Conservation (phyloP, 345 rosid genomes). For the Eutrema yunnanense region DNA sequence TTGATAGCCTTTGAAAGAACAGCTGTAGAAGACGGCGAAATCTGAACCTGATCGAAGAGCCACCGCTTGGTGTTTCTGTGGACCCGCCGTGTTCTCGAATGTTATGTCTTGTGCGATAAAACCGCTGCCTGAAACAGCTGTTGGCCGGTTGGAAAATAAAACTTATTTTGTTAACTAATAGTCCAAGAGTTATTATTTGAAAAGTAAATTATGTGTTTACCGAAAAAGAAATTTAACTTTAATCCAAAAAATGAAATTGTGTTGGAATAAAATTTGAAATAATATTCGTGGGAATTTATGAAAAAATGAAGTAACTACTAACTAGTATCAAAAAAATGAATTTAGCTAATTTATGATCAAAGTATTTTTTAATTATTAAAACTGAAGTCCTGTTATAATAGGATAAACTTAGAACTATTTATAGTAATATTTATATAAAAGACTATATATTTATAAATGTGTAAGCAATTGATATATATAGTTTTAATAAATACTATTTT, state of each 20-base stretch:
- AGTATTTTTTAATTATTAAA: not conserved
- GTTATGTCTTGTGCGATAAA: conserved; percentile 78
- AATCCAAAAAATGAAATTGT: not conserved
- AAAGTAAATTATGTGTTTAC: not conserved
- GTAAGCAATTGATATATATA: not conserved
- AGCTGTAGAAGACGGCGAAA: conserved; percentile 63
- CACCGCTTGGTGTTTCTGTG: conserved; percentile 75
- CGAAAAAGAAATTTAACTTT: not conserved
- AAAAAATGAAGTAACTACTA: too few relatives aligned
- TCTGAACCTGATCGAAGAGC: conserved; percentile 84
- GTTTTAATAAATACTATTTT: not conserved
- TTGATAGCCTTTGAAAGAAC: conserved; percentile 88
- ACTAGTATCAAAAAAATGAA: not conserved
- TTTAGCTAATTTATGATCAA: not conserved
- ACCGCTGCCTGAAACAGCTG: conserved; percentile 62
- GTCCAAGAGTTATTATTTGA: not conserved
- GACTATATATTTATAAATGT: not conserved
- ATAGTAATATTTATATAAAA: not conserved
- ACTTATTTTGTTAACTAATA: not conserved
- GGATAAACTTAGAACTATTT: not conserved
- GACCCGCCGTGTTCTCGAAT: conserved; percentile 88
- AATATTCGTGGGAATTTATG: not conserved
- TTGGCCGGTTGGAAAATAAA: not conserved
- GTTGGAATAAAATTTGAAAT: not conserved
- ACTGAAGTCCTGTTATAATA: not conserved